Evolutionary conservation across 1,284 basidiomycete species (phyloP).

Genomic region (Leccinum pseudoinsigne): DNA sequence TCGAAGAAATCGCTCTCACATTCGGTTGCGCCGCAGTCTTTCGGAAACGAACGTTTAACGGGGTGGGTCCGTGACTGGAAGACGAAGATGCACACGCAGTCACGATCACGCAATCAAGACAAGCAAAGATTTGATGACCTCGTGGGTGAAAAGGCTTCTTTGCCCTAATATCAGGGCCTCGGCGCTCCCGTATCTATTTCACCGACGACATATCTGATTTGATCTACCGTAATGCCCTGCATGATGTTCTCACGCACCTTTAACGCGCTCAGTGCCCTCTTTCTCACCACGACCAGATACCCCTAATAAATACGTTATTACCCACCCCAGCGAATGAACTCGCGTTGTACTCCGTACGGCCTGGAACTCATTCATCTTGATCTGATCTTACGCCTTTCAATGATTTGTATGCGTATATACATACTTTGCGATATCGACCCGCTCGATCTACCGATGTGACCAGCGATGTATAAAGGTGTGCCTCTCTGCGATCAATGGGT

Average conservation of each 20-base stretch:
- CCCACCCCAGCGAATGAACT: slow-evolving; percentile 27
- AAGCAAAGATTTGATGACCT: slow-evolving; percentile 43
- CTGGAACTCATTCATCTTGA: slow-evolving; percentile 15
- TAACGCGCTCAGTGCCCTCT: slow-evolving; percentile 9
- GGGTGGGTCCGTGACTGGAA: slow-evolving; percentile 63
- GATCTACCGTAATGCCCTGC: slow-evolving; percentile 27
- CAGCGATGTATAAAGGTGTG: slow-evolving; percentile 17
- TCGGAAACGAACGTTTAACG: slow-evolving; percentile 41
- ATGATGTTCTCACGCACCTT: slow-evolving; percentile 24
- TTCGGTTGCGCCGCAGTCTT: slow-evolving; percentile 22
- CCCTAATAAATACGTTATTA: slow-evolving; percentile 33
- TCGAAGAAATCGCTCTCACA: slow-evolving; percentile 36
- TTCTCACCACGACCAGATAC: slow-evolving; percentile 29
- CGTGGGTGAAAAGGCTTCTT: slow-evolving; percentile 45
- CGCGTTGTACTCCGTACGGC: slow-evolving; percentile 16
- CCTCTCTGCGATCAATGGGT: slow-evolving; percentile 14
- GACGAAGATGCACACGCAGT: slow-evolving; percentile 47
- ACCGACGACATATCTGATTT: slow-evolving; percentile 18
- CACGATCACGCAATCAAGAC: slow-evolving; percentile 43
- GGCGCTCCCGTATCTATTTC: slow-evolving; percentile 26
- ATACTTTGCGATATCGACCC: slow-evolving; percentile 15
- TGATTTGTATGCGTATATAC: slow-evolving; percentile 32
- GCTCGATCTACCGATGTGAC: slow-evolving; percentile 11
- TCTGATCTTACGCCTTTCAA: slow-evolving; percentile 28
- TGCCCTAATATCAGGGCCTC: slow-evolving; percentile 30